Base-by-base conservation (phyloP, 306 rosid genomes). In the Vigna reflexopilosa region DNA sequence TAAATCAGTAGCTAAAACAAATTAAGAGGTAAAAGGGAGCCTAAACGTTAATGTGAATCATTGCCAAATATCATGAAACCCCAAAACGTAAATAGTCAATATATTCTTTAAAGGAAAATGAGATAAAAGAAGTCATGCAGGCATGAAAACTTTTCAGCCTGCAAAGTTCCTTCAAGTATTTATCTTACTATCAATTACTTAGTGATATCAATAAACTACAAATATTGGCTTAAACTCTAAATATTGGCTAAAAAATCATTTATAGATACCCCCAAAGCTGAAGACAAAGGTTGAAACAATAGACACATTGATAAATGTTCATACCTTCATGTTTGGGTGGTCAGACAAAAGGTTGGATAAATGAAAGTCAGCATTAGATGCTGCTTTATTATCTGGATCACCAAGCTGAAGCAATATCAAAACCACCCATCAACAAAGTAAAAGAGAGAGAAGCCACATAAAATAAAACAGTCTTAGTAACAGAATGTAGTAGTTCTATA, bases 311-410 rank as follows among this genome's bases (percentile, higher is more conserved):
- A 50, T 34, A 73, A 54, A 73, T 32, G 3, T 47, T 0, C 67
- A 65, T 83, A 93, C 99, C 97, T 91, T 93, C 99, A 95, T 95
- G 82, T 93, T 95, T 56, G 99, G 97, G 88, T 95, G 99, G 56
- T 93, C 96, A 44, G 93, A 81, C 87, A 95, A 63, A 66, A 93
- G 96, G 80, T 91, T 93, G 82, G 99, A 83, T 84, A 93, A 85
- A 85, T 95, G 98, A 84, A 38, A 93, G 77, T 91, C 97, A 52
- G 99, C 99, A 86, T 93, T 93, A 36, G 99, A 95, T 70, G 99
- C 99, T 7, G 90, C 89, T 85, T 88, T 95, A 67, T 81, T 89
- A 82, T 92, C 97, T 17, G 99, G 99, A 87, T 93, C 99, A 74
- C 99, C 99, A 63, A 95, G 90, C 99, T 95, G 82, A 86, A 56